These are phyloP conservation scores for Elaeis guineensis DNA, from an alignment of 176 grass and related monocot species.

Conservation along the genomic window DNA sequence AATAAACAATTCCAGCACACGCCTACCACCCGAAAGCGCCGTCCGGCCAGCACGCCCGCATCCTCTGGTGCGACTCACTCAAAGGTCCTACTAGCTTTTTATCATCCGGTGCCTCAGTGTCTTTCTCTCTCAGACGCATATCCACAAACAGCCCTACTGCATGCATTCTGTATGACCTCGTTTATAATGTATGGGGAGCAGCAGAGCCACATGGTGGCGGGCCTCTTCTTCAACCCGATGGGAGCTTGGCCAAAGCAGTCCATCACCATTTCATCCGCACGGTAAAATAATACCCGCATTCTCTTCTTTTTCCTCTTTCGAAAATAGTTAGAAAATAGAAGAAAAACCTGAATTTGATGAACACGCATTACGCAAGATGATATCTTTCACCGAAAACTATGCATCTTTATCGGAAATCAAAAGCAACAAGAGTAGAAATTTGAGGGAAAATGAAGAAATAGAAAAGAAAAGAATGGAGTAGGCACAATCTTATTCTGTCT, in stretches of 20 bases:
- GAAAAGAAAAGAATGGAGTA: too few species aligned
- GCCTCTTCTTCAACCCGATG: slow-evolving; percentile 28
- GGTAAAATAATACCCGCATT: slow-evolving; percentile 14
- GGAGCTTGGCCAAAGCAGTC: slow-evolving; percentile 35
- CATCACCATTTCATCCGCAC: slow-evolving; percentile 71
- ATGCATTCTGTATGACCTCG: too few species aligned
- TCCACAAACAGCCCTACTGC: slow-evolving; percentile 22
- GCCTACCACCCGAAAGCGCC: slow-evolving; percentile 58
- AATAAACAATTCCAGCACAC: slow-evolving; percentile 91
- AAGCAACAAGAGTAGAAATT: too few species aligned
- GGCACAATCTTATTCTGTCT: too few species aligned
- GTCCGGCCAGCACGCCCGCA: slow-evolving; percentile 64
- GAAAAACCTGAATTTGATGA: too few species aligned
- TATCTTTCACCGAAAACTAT: too few species aligned
- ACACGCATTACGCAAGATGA: too few species aligned
- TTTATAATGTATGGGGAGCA: too few species aligned
- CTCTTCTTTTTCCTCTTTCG: neutral
- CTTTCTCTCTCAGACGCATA: slow-evolving; percentile 19
- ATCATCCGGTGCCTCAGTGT: neutral
- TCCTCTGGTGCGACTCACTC: slow-evolving; percentile 68
- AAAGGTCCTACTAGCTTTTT: slow-evolving; percentile 12
- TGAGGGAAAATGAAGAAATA: too few species aligned
- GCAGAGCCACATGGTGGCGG: slow-evolving; percentile 31
- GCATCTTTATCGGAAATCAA: too few species aligned
- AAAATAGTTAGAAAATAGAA: too few species aligned